Base-by-base conservation (phyloP, 2,329 filamentous ascomycete species). In the Colletotrichum limetticola region DNA sequence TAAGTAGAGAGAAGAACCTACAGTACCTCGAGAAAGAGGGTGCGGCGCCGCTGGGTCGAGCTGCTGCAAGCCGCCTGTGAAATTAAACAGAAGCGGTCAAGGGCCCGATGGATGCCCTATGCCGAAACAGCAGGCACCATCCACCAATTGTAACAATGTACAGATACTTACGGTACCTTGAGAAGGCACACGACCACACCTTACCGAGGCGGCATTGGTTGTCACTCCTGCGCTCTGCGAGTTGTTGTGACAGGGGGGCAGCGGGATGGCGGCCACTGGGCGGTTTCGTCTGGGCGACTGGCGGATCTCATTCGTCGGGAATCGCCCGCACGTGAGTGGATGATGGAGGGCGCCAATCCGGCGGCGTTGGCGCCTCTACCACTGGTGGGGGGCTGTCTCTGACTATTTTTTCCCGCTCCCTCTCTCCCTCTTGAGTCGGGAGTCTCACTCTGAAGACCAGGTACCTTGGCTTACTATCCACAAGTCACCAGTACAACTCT, bases 71-170 rank as follows among this genome's bases (percentile, higher is more conserved):
- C 65, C 65, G 59, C 72, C 69, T 74, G 64, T 69, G 69, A 68
- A 59, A 53, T 74, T 57, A 71, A 61, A 57, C 59, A 35, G 56
- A 71, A 66, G 71, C 71, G 71, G 71, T 73, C 71, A 73, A 73
- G 67, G 59, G 66, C 66, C 66, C 56, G 66, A 60, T 66, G 60
- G 71, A 26, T 66, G 71, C 67, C 71, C 46, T 60, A 71, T 62
- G 71, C 67, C 60, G 66, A 73, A 73, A 61, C 66, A 66, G 28
- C 71, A 61, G 52, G 9, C 32, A 28, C 42, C 42, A 49, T 49
- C 42, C 42, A 49, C 42, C 42, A 49, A 49, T 57, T 8, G 19
- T 14, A 12, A 5, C 3, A 2, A 16, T 46, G 35, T 68, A 63
- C 9, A 59, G 49, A 26, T 59, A 68, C 64, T 7, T 49, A 1